Percentiles rank a stretch among this genome's conserved stretches.
phyloP scores from a whole-genome alignment of 2,329 filamentous ascomycete genomes.

The Sordariomycetes sp. region DNA sequence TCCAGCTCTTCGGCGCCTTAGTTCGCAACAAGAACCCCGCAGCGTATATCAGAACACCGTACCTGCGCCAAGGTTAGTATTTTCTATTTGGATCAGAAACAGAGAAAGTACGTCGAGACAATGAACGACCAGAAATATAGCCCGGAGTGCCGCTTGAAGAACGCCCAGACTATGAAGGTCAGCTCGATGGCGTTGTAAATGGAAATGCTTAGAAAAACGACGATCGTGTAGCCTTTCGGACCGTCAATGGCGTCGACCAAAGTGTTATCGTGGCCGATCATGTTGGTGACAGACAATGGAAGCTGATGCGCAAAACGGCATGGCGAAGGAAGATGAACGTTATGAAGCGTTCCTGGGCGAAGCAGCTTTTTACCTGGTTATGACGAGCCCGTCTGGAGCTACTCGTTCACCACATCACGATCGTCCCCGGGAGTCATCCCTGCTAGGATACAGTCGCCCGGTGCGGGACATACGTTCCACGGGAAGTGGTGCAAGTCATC shows the following conservation, averaged over 20 bases:
- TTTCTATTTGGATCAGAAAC: too few relatives aligned
- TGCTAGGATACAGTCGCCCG: too few relatives aligned
- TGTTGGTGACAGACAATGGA: background rate
- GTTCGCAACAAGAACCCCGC: slow-evolving; percentile 35
- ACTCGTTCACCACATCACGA: too few relatives aligned
- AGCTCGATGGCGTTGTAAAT: slow-evolving; percentile 26
- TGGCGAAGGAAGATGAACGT: too few relatives aligned
- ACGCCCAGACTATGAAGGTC: slow-evolving; percentile 22
- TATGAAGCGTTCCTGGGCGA: too few relatives aligned
- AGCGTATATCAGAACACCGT: slow-evolving; percentile 25
- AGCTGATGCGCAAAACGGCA: background rate
- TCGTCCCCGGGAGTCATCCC: too few relatives aligned
- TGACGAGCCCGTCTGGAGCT: too few relatives aligned
- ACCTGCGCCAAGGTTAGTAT: too few relatives aligned
- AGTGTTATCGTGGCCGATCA: background rate
- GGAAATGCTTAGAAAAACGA: slow-evolving; percentile 20
- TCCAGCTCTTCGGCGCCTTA: background rate
- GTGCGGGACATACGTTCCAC: too few relatives aligned
- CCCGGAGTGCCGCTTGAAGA: slow-evolving; percentile 22
- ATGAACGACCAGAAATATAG: slow-evolving; percentile 30
- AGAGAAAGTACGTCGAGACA: slow-evolving; percentile 19
- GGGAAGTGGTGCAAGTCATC: too few relatives aligned
- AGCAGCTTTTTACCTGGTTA: too few relatives aligned
- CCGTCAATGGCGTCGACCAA: background rate
- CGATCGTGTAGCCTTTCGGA: slow-evolving; percentile 8